Base-by-base conservation (phyloP, 768 basidiomycete species). In the Mycena kentingensis region DNA sequence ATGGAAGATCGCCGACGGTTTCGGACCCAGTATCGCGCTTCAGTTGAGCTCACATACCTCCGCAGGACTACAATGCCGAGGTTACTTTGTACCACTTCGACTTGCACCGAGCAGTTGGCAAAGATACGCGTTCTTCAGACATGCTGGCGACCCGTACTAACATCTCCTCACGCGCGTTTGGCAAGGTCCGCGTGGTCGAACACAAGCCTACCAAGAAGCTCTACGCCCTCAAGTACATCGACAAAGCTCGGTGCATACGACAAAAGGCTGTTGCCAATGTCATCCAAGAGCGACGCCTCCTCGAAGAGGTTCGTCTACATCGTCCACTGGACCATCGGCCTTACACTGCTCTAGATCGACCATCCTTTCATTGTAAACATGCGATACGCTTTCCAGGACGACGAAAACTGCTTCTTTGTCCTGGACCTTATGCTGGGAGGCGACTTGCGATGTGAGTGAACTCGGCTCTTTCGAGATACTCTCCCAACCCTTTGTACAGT, bases 221-320 rank as follows among this genome's bases (percentile, higher is more conserved):
- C 2, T 97, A 91, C 66, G 95, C 95, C 19, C 84, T 98, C 73
- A 98, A 98, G 67, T 98, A 98, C 74, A 94, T 98, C 75, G 95
- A 98, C 72, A 98, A 98, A 72, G 80, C 90, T 39, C 86, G 85
- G 65, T 91, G 93, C 70, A 86, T 93, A 54, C 86, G 86, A 66
- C 92, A 93, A 75, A 91, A 88, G 70, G 92, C 94, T 11, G 82
- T 95, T 10, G 90, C 88, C 22, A 95, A 97, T 67, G 87, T 92
- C 62, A 91, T 98, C 50, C 95, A 98, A 70, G 95, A 98, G 70
- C 82, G 95, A 26, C 79, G 92, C 44, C 74, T 98, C 37, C 76
- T 98, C 21, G 95, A 98, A 70, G 94, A 98, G 83, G 94, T 90
- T 42, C 54, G 70, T 60, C 42, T n/a, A n/a, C n/a, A 36, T 49